phyloP scores from a whole-genome alignment of 129 eudicot genomes.

The Logfia minima region DNA sequence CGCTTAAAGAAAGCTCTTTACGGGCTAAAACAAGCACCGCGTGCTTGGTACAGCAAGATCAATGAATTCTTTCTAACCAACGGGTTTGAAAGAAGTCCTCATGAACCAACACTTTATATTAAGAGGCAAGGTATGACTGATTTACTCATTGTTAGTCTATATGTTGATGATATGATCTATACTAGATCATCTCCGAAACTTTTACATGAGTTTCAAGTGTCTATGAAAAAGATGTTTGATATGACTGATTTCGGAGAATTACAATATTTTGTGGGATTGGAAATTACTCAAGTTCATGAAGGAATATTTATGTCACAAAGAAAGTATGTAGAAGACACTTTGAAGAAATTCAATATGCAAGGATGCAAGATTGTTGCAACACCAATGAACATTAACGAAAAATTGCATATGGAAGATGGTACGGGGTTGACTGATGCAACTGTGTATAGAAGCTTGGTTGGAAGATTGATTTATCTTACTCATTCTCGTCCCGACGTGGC shows the following conservation, averaged over 20 bases:
- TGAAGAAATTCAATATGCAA: background rate
- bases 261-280: background rate
- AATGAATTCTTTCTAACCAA: background rate
- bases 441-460: background rate
- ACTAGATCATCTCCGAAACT: background rate
- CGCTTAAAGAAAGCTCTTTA: background rate
- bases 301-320: constrained; percentile 15
- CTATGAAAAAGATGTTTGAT: constrained; percentile 9
- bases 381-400: background rate
- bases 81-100: background rate
- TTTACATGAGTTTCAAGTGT: constrained; percentile 5
- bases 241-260: background rate
- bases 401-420: background rate
- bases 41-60: background rate
- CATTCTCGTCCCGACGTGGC: constrained; percentile 7
- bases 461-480: constrained; percentile 7
- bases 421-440: background rate
- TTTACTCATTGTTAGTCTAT: background rate
- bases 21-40: background rate
- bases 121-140: background rate
- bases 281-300: background rate
- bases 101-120: background rate
- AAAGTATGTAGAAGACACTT: constrained; percentile 1
- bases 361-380: background rate
- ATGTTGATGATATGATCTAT: constrained; percentile 12